Base-by-base conservation (phyloP, 306 rosid species). In the Aeschynomene evenia region DNA sequence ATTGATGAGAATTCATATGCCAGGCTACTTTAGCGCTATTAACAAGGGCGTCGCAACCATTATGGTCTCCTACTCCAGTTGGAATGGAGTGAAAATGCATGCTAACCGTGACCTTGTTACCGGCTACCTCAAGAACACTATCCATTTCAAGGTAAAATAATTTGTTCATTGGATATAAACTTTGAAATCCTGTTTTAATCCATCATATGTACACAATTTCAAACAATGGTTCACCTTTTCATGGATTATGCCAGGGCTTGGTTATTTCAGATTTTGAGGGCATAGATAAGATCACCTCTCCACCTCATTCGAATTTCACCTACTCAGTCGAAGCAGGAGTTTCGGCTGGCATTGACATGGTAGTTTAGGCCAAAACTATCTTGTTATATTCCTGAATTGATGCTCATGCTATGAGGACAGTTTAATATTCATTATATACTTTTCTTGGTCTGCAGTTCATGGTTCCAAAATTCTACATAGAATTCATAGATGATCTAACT, bases 331-430 rank as follows among this genome's bases (percentile, higher is more conserved):
- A 62, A 76, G 82, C 84, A 14, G 84, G 77, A 72, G 64, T 83
- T 20, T 55, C 59, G 56, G 80, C 87, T 15, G 87, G 87, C 65
- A 83, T 83, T 76, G 87, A 83, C 80, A 80, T 80, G 85, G 85
- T 80, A 56, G 3, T 63, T 58, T 45, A 42, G 18, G 22, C 52
- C 31, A 12, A 53, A 73, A 28, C 29, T 29, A 28, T 62, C 10
- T 57, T 66, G 55, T 18, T 31, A 21, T 26, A 14, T 53, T 36
- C 2, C 53, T 26, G 33, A 46, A 59, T 57, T 31, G 31, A 70
- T 65, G 31, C 19, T 70, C 34, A 3, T 57, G 23, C 10, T 58
- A 8, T 23, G 37, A 59, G 37, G 39, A 63, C 50, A 59, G 5
- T 51, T 56, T 76, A 58, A 59, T 10, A 16, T 24, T 24, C 71